Evolutionary conservation across 805 yeast species (phyloP).

Genomic region (Lachancea lanzarotensis): DNA sequence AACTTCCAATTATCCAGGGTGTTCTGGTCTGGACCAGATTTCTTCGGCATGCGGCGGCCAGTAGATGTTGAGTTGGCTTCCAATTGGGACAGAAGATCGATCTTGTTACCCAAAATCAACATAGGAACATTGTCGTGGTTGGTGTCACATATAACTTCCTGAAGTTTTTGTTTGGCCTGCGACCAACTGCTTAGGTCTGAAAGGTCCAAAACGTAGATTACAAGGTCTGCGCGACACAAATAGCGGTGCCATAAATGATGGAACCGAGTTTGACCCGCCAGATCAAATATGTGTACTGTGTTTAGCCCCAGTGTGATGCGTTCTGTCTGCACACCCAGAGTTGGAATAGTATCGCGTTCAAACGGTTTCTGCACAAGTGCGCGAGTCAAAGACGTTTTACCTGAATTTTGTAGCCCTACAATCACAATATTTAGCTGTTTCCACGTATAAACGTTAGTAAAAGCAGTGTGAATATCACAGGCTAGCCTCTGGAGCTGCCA

Average conservation of each 20-base stretch:
- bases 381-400: conserved; percentile 18
- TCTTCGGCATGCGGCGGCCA: conserved; percentile 1
- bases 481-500: background rate
- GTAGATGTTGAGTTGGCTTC: background rate
- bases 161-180: conserved; percentile 13
- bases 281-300: conserved; percentile 15
- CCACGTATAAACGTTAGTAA: conserved; percentile 9
- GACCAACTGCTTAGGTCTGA: conserved; percentile 16
- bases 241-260: conserved; percentile 20
- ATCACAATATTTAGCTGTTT: conserved; percentile 18
- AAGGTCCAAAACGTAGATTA: conserved; percentile 20
- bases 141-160: conserved; percentile 14
- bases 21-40: conserved; percentile 1
- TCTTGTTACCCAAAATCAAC: conserved; percentile 19
- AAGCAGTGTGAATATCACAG: too few relatives aligned
- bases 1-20: conserved; percentile 9
- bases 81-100: conserved; percentile 12
- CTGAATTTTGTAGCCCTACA: conserved; percentile 21
- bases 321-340: conserved; percentile 16
- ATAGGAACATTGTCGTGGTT: conserved; percentile 19
- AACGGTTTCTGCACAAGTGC: conserved; percentile 16
- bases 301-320: conserved; percentile 15
- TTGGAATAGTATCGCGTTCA: conserved; percentile 21
- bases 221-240: conserved; percentile 18
- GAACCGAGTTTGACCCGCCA: conserved; percentile 21